phyloP scores from a whole-genome alignment of 768 basidiomycete species.

The Suillus spraguei region DNA sequence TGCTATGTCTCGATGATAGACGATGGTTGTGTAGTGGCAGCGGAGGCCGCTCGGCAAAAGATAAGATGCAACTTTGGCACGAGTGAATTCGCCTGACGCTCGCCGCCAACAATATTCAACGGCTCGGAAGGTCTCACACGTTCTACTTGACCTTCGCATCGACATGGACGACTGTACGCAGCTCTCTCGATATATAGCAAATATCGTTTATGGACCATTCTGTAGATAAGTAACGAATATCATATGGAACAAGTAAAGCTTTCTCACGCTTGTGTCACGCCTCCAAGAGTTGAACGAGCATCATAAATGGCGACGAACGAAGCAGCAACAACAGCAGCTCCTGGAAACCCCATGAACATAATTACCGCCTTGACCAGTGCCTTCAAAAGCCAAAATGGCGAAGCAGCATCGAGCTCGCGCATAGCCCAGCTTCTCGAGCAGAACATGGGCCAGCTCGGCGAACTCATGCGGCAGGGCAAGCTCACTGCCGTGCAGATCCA shows the following conservation, averaged over 20 bases:
- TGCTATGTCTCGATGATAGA: no score
- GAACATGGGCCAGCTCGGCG: constrained; percentile 64
- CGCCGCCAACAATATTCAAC: no score
- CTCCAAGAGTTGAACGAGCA: not conserved
- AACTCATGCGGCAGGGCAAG: constrained; percentile 77
- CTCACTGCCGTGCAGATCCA: constrained; percentile 70
- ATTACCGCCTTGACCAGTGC: constrained; percentile 65
- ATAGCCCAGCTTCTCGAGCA: constrained; percentile 65
- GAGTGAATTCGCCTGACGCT: no score
- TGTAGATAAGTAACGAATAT: no score
- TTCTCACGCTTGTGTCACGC: not conserved
- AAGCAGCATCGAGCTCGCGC: constrained; percentile 58
- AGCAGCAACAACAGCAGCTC: constrained; percentile 24
- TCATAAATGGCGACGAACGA: constrained; percentile 30
- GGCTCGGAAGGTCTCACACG: no score
- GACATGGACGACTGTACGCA: no score
- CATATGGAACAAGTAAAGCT: not conserved
- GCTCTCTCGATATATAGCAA: no score
- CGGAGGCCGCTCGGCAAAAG: no score
- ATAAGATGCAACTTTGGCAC: no score
- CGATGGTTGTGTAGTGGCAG: no score
- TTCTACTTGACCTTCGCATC: no score
- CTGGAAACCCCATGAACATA: constrained; percentile 44
- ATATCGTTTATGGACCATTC: no score
- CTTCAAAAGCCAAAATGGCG: constrained; percentile 66